A percentile compares a stretch with the other conserved stretches of the same genome.
These are phyloP conservation scores for Paecilomyces formosus DNA, from an alignment of 2,329 filamentous ascomycete species.

Conservation along the genomic window DNA sequence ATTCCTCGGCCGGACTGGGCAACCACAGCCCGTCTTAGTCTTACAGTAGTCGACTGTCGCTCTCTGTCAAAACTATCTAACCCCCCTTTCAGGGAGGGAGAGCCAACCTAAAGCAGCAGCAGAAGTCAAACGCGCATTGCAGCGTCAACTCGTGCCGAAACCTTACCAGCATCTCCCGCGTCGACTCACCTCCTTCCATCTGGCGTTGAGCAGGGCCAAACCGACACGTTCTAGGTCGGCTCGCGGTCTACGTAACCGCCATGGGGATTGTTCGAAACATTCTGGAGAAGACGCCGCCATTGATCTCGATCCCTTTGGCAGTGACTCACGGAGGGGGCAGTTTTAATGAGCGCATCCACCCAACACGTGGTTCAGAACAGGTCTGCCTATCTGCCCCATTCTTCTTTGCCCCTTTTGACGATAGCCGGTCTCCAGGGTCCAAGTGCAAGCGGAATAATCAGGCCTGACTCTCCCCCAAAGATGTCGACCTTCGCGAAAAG, in stretches of 20 bases:
- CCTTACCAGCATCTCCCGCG: background rate
- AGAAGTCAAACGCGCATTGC: background rate
- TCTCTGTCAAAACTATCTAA: too few species aligned
- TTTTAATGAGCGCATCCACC: background rate
- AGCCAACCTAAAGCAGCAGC: constrained; percentile 7
- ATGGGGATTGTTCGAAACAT: background rate
- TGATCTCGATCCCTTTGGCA: background rate
- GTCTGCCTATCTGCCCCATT: background rate
- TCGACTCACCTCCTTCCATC: background rate
- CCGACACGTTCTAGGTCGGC: background rate
- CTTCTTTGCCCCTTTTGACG: background rate
- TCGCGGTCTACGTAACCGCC: background rate
- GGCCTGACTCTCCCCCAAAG: too few species aligned
- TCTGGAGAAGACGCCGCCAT: background rate
- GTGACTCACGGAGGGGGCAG: background rate
- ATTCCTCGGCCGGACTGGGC: background rate
- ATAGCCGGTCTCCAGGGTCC: background rate
- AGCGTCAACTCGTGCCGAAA: background rate
- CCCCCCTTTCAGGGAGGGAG: background rate
- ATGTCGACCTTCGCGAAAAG: background rate
- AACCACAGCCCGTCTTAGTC: background rate
- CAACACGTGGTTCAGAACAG: background rate
- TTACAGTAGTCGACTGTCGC: background rate
- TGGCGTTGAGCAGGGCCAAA: background rate
- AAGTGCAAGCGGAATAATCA: background rate